phyloP scores from a whole-genome alignment of 2,329 filamentous ascomycete genomes.

The Penicillium sp. region DNA sequence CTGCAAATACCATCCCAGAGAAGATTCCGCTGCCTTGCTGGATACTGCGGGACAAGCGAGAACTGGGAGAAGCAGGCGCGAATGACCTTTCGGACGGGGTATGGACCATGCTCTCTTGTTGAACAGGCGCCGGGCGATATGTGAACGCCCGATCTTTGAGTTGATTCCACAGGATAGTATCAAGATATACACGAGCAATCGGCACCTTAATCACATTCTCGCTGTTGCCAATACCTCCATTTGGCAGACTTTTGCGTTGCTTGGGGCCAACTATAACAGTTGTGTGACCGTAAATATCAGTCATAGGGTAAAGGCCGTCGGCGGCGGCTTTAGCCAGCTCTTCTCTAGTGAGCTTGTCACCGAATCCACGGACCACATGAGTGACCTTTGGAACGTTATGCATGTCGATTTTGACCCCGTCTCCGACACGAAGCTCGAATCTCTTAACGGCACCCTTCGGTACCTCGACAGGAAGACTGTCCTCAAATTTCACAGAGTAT shows the following conservation, averaged over 20 bases:
- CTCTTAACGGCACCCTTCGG: slow-evolving; percentile 41
- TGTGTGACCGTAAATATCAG: slow-evolving; percentile 45
- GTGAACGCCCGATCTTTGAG: slow-evolving; percentile 43
- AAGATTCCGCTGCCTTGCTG: slow-evolving; percentile 56
- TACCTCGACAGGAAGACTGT: slow-evolving; percentile 42
- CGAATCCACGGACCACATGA: slow-evolving; percentile 45
- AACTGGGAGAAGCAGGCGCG: slow-evolving; percentile 48
- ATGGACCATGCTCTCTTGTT: slow-evolving; percentile 25
- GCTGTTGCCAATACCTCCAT: slow-evolving; percentile 26
- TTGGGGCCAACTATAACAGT: slow-evolving; percentile 44
- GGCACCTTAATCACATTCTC: slow-evolving; percentile 42
- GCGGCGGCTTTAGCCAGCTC: slow-evolving; percentile 26
- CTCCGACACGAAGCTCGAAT: slow-evolving; percentile 46
- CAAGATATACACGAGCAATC: slow-evolving; percentile 47
- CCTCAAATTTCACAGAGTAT: slow-evolving; percentile 49
- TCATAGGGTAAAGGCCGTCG: slow-evolving; percentile 30
- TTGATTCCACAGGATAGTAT: slow-evolving; percentile 47
- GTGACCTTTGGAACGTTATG: slow-evolving; percentile 42
- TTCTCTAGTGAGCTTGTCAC: slow-evolving; percentile 33
- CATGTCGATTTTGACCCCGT: slow-evolving; percentile 49
- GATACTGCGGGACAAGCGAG: slow-evolving; percentile 47
- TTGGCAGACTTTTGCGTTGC: slow-evolving; percentile 43
- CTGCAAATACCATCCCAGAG: slow-evolving; percentile 78
- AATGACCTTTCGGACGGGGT: slow-evolving; percentile 42
- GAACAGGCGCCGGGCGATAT: slow-evolving; percentile 21